These are phyloP conservation scores for Mycena alexandri DNA, from an alignment of 768 basidiomycete species.

Conservation along the genomic window DNA sequence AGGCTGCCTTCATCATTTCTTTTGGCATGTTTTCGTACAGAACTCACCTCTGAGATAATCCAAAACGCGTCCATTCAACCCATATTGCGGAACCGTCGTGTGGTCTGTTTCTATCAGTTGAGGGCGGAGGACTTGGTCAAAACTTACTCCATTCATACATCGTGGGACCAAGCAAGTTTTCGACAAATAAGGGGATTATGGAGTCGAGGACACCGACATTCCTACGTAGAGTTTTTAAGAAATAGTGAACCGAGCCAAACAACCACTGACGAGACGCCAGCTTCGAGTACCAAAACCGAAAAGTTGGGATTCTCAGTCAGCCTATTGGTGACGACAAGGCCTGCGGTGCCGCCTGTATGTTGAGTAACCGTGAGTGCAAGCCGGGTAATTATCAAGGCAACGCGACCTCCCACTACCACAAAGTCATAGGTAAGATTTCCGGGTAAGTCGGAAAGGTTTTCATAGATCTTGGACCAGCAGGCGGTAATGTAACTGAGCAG, in stretches of 20 bases:
- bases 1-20: too few species aligned
- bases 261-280: conserved; percentile 11
- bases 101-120: conserved; percentile 9
- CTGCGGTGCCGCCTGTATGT: not conserved
- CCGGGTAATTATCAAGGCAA: too few species aligned
- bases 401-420: conserved; percentile 11
- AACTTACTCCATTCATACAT: conserved; percentile 19
- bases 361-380: too few species aligned
- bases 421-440: conserved; percentile 13
- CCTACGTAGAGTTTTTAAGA: not conserved
- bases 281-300: too few species aligned
- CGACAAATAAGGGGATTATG: conserved; percentile 8
- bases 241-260: not conserved
- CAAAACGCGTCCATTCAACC: conserved; percentile 4
- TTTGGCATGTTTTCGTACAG: not conserved
- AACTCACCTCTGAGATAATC: conserved; percentile 10
- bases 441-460: not conserved
- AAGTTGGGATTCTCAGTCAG: too few species aligned
- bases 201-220: conserved; percentile 13
- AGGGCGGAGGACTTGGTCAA: too few species aligned
- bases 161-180: not conserved
- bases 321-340: too few species aligned
- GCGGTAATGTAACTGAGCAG: too few species aligned
- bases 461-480: too few species aligned
- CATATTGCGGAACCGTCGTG: conserved; percentile 13